A percentile compares a stretch with the other conserved stretches of the same genome.
Evolutionary conservation across 768 basidiomycete genomes (phyloP).

Genomic region (Russula lepida): DNA sequence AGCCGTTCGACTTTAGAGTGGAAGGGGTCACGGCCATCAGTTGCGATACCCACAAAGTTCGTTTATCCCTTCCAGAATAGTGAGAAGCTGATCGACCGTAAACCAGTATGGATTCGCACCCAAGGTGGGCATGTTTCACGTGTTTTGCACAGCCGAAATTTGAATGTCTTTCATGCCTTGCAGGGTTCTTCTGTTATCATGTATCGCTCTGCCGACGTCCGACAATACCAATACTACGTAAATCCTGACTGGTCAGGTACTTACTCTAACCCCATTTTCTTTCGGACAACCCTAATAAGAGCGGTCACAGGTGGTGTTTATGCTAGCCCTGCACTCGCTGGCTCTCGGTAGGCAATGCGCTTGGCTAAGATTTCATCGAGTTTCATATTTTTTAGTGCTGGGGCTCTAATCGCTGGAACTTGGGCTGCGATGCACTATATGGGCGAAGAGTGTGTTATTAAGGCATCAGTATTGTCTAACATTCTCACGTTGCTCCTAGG

Average conservation of each 20-base stretch:
- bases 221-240: constrained; percentile 81
- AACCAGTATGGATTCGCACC: constrained; percentile 86
- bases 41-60: constrained; percentile 91
- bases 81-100: constrained; percentile 12
- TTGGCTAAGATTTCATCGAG: not conserved
- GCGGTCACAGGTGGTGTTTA: constrained; percentile 70
- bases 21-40: constrained; percentile 90
- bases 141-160: not conserved
- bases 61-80: not conserved
- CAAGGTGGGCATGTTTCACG: constrained; percentile 43
- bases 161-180: not conserved
- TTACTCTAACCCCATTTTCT: constrained; percentile 21
- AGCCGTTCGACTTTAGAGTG: constrained; percentile 85
- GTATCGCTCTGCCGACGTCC: constrained; percentile 74
- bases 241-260: constrained; percentile 70
- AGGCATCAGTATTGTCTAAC: not conserved
- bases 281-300: constrained; percentile 20
- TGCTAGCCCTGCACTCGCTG: constrained; percentile 81
- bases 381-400: constrained; percentile 47
- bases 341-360: constrained; percentile 58
- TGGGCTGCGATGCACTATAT: constrained; percentile 97
- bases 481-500: constrained; percentile 30
- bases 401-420: constrained; percentile 85
- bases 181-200: constrained; percentile 92
- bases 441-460: constrained; percentile 61